These are phyloP conservation scores for Talaromyces nanjingensis DNA, from an alignment of 495 filamentous ascomycete genomes.

Conservation along the genomic window DNA sequence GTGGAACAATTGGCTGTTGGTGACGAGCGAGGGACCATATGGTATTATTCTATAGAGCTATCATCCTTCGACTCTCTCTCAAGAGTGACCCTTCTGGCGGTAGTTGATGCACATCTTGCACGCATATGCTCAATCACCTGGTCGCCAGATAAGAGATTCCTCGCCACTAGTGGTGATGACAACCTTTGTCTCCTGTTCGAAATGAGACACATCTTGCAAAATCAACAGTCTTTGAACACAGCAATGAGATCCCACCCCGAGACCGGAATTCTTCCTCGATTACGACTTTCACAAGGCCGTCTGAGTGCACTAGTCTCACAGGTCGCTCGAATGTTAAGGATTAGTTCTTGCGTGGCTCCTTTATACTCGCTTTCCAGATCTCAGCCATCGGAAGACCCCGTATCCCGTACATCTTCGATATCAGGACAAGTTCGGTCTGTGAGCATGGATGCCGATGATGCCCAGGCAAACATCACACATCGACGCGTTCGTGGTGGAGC, in stretches of 20 bases:
- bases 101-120: conserved; percentile 73
- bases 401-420: neutral
- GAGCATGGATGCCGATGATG: too few species aligned
- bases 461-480: neutral
- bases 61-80: conserved; percentile 20
- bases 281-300: neutral
- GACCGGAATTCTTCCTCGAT: neutral
- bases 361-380: neutral
- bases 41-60: conserved; percentile 91
- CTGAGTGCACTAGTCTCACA: neutral
- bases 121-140: conserved; percentile 91
- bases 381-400: neutral
- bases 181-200: conserved; percentile 83
- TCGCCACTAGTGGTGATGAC: conserved; percentile 90
- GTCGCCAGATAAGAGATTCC: conserved; percentile 67
- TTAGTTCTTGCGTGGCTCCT: neutral
- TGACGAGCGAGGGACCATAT: conserved; percentile 78
- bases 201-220: conserved; percentile 20
- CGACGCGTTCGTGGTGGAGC: neutral
- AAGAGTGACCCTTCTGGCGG: conserved; percentile 56
- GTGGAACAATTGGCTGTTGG: conserved; percentile 80
- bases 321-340: conserved; percentile 2
- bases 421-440: too few species aligned
- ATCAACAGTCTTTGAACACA: neutral
- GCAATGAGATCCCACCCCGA: neutral